Conservation (phyloP, 176 grass and related monocot species). For the Poa annua region DNA sequence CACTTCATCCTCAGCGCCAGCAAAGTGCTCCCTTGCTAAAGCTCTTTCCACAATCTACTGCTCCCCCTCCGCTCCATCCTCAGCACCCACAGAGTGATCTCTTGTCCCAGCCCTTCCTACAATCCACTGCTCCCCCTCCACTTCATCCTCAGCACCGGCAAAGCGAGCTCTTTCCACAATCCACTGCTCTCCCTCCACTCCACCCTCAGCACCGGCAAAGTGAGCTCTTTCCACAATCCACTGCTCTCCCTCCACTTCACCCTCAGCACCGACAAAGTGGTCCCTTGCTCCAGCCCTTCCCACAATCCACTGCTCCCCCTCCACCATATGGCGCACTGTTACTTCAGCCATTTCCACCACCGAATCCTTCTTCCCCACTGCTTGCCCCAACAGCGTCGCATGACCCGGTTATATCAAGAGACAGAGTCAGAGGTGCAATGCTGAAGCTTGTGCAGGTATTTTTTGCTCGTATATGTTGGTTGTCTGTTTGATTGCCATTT, state of each 20-base stretch:
- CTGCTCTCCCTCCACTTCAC: not conserved
- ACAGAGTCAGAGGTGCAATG: conserved; percentile 50
- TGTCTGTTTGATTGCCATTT: not conserved
- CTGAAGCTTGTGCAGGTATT: conserved; percentile 67
- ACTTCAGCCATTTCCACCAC: conserved; percentile 54
- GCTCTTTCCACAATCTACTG: not conserved
- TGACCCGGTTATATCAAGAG: conserved; percentile 46
- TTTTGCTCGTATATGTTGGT: not conserved
- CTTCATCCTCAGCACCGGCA: not conserved
- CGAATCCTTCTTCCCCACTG: conserved; percentile 43
- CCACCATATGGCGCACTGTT: conserved; percentile 47
- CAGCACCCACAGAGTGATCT: conserved; percentile 37
- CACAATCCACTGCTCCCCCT: conserved; percentile 25
- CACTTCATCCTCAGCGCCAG: not conserved
- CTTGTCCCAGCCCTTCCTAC: conserved; percentile 47
- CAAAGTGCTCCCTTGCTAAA: not conserved
- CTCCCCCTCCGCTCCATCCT: conserved; percentile 47
- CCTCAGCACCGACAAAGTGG: not conserved
- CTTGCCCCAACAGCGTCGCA: conserved; percentile 46
- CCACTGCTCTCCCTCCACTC: conserved; percentile 10
- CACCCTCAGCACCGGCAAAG: not conserved
- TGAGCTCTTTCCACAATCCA: not conserved
- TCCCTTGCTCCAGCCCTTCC: not conserved
- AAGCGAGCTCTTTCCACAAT: not conserved
- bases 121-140: conserved; percentile 23